Evolutionary conservation across 2,329 filamentous ascomycete genomes (phyloP).

Genomic region (Hypoxylon sp.): DNA sequence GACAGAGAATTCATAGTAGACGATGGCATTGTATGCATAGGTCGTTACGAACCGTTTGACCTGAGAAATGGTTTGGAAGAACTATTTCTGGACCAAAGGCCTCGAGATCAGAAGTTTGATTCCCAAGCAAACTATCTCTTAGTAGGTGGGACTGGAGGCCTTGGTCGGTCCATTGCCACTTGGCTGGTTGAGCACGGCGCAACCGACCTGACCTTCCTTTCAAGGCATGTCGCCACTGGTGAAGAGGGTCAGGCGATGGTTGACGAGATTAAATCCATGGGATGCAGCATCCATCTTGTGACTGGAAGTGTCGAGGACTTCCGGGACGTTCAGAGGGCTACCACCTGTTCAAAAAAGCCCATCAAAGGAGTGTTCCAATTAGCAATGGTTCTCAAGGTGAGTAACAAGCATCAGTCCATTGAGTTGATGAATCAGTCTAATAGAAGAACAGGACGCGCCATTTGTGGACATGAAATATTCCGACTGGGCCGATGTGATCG

Average conservation of each 20-base stretch:
- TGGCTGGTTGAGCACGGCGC: conserved; percentile 37
- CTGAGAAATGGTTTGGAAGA: too few relatives aligned
- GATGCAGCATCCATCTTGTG: conserved; percentile 22
- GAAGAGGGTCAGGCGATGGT: conserved; percentile 11
- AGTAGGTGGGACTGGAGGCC: conserved; percentile 36
- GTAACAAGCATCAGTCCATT: conserved; percentile 44
- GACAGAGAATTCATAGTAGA: not conserved
- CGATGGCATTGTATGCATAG: too few relatives aligned
- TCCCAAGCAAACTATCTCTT: conserved; percentile 36
- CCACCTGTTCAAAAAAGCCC: conserved; percentile 10
- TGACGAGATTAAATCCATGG: conserved; percentile 26
- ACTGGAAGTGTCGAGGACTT: conserved; percentile 21
- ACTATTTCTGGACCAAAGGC: too few relatives aligned
- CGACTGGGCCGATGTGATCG: conserved; percentile 46
- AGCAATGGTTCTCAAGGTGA: conserved; percentile 37
- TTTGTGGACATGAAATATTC: conserved; percentile 49
- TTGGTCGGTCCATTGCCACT: conserved; percentile 26
- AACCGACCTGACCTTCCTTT: conserved; percentile 29
- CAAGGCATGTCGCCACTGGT: conserved; percentile 15
- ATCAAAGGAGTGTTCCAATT: conserved; percentile 35
- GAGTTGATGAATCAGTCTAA: too few relatives aligned
- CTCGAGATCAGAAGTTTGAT: too few relatives aligned
- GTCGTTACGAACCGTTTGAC: too few relatives aligned
- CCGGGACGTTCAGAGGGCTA: conserved; percentile 18
- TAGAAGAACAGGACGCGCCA: too few relatives aligned